A percentile compares a stretch with the other conserved stretches of the same genome.
Conservation (phyloP, 139 green algal genomes). For the Penium margaritaceum region DNA sequence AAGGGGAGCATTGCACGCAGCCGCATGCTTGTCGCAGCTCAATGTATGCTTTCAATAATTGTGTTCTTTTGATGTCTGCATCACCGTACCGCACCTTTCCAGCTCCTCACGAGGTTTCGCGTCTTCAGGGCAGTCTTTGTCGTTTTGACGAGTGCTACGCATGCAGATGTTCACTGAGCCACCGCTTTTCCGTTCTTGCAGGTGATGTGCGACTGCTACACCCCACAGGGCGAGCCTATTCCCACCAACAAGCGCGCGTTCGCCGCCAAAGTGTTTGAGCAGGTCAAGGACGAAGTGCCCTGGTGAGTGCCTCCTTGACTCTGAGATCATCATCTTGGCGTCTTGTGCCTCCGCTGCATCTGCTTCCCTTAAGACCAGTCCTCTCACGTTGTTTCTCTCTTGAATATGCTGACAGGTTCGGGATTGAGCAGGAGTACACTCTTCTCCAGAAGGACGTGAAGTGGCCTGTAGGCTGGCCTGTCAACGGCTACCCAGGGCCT, state of each 20-base stretch:
- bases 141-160: not conserved
- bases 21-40: too few relatives aligned
- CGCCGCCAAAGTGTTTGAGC: conserved; percentile 53
- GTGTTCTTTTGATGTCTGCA: conserved; percentile 64
- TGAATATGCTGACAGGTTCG: conserved; percentile 76
- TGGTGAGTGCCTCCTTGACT: conserved; percentile 23
- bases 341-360: not conserved
- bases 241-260: conserved; percentile 84
- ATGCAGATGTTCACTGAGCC: conserved; percentile 59
- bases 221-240: conserved; percentile 73
- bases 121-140: not conserved
- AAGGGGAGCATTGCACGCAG: too few relatives aligned
- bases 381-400: not conserved
- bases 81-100: conserved; percentile 77
- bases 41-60: conserved; percentile 1
- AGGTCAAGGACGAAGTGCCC: conserved; percentile 54
- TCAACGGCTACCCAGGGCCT: conserved; percentile 31
- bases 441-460: conserved; percentile 72
- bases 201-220: conserved; percentile 90
- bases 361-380: not conserved
- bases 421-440: conserved; percentile 84
- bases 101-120: not conserved
- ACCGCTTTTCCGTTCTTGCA: conserved; percentile 62
- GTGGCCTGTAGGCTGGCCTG: conserved; percentile 81
- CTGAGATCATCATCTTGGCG: not conserved